Base-by-base conservation (phyloP, 345 rosid genomes). In the Chamaenerion angustifolium region DNA sequence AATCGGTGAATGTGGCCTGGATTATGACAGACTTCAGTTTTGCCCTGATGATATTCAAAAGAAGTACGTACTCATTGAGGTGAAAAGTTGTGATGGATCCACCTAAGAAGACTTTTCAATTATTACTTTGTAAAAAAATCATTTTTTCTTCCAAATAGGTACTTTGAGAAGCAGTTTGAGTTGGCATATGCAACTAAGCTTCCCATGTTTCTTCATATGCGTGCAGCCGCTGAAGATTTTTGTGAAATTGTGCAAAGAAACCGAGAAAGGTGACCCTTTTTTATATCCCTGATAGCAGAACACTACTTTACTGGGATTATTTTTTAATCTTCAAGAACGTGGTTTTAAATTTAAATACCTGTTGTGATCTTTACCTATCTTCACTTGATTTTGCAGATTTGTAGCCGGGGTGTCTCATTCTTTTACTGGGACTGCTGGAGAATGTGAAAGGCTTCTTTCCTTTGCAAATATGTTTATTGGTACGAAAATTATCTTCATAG, bases 181-280 rank as follows among this genome's bases (percentile, higher is more conserved):
- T 63, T 92, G 73, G 96, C 95, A 52, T 50, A 72, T 71, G 84
- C 84, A 27, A 84, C 94, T 60, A 82, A 92, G 65, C 71, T 87
- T 56, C 96, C 96, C 1, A 84, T 92, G 96, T 92, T 92, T 67
- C 72, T 92, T 47, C 95, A 92, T 63, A 87, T 92, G 96, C 94
- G 94, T 65, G 96, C 88, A 45, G 95, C 96, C 51, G 90, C 86
- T 40, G 70, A 56, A 14, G 96, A 82, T 76, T 92, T 92, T 75
- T 84, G 85, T 56, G 83, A 85, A 75, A 77, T 82, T 50, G 49
- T 87, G 53, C 82, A 84, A 59, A 72, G 58, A 52, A 84, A 84
- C 68, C 74, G 71, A 64, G 68, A 62, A 52, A 87, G 83, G 98
- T 86, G 63, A 55, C 61, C 52, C 55, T 51, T 8, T 16, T 41